A percentile compares a stretch with the other conserved stretches of the same genome.
These are phyloP conservation scores for Knoxdaviesia proteae DNA, from an alignment of 2,329 filamentous ascomycete genomes.

Conservation along the genomic window DNA sequence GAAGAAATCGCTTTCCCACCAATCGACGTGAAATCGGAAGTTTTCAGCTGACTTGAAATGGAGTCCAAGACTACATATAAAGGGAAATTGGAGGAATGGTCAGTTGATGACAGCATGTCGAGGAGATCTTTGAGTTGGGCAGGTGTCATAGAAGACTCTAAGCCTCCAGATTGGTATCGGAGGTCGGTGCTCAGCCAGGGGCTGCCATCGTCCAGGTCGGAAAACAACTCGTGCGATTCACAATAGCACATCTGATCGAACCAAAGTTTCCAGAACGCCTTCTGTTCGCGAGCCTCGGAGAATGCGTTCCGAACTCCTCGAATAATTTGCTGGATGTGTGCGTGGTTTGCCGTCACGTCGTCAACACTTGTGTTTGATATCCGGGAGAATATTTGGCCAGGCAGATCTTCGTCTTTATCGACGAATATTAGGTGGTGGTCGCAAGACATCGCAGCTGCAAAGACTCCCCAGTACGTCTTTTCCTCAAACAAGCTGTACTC, in stretches of 20 bases:
- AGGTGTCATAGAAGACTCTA: conserved; percentile 15
- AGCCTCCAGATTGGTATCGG: conserved; percentile 13
- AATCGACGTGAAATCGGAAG: conserved; percentile 15
- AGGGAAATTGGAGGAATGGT: conserved; percentile 11
- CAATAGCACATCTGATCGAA: conserved; percentile 18
- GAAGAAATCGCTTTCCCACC: too few species aligned
- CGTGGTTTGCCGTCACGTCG: conserved; percentile 5
- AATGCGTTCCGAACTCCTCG: conserved; percentile 19
- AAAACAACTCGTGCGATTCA: conserved; percentile 10
- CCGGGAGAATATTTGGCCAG: conserved; percentile 18
- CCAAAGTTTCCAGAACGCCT: conserved; percentile 29
- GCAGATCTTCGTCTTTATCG: conserved; percentile 15
- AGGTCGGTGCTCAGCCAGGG: conserved; percentile 4
- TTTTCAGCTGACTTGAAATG: conserved; percentile 19
- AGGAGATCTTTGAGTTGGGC: conserved; percentile 22
- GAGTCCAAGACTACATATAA: conserved; percentile 21
- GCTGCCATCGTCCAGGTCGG: neutral
- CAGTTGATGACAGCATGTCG: conserved; percentile 18
- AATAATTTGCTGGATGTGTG: conserved; percentile 8
- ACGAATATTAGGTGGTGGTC: conserved; percentile 25
- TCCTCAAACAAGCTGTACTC: conserved; percentile 17
- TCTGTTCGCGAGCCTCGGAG: conserved; percentile 20
- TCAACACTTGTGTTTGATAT: conserved; percentile 7
- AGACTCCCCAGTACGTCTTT: conserved; percentile 20
- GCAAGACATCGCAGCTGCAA: conserved; percentile 19